Conservation (phyloP, 352 stramenopile genomes). For the Phytophthora crassamura region DNA sequence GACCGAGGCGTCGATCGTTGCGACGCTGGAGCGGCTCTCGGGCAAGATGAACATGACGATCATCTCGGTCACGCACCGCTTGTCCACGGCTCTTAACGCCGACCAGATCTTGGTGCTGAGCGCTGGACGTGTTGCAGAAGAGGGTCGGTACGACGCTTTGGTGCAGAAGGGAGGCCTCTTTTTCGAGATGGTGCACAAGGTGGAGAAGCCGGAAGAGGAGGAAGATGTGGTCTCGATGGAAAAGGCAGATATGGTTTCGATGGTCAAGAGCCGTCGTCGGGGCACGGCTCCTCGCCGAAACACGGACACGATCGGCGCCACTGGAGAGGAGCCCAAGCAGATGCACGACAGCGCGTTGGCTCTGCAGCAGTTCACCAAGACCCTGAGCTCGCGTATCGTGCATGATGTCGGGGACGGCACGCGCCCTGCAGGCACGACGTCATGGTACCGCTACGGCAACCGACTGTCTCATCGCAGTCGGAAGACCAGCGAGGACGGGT, state of each 20-base stretch:
- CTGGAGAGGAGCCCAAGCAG: conserved; percentile 48
- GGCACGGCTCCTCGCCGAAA: conserved; percentile 41
- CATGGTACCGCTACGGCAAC: conserved; percentile 84
- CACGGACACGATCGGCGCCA: conserved; percentile 51
- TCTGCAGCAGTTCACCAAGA: conserved; percentile 88
- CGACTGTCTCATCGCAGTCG: conserved; percentile 69
- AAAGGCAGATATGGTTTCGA: conserved; percentile 38
- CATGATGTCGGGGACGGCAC: conserved; percentile 56
- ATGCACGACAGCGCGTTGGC: conserved; percentile 71
- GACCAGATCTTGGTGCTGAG: conserved; percentile 88
- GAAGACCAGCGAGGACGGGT: conserved; percentile 67
- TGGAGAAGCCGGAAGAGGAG: conserved; percentile 58
- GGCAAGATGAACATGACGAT: conserved; percentile 91
- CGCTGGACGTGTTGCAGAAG: conserved; percentile 75
- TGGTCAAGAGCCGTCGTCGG: conserved; percentile 39
- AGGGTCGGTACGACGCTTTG: conserved; percentile 78
- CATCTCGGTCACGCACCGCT: conserved; percentile 89
- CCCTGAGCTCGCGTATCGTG: conserved; percentile 72
- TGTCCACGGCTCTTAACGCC: conserved; percentile 81
- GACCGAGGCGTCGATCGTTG: conserved; percentile 86
- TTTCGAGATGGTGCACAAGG: conserved; percentile 88
- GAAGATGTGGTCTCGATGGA: conserved; percentile 37
- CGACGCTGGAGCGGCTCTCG: conserved; percentile 79
- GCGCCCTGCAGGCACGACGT: conserved; percentile 51
- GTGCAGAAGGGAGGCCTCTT: conserved; percentile 78